Base-by-base conservation (phyloP, 305 asterid genomes). In the Fraxinus sp. region DNA sequence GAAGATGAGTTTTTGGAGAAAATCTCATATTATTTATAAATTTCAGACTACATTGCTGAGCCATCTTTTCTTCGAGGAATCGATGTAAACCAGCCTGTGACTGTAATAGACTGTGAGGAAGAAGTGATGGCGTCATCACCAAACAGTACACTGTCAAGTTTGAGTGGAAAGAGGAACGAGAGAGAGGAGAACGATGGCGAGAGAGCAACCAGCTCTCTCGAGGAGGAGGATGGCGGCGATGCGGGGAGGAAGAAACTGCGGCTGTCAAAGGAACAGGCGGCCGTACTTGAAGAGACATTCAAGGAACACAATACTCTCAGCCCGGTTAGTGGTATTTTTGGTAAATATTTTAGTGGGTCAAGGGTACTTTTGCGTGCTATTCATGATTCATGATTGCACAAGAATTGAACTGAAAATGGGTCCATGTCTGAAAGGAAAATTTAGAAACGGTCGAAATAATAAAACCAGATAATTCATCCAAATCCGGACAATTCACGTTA, bases 181-280 rank as follows among this genome's bases (percentile, higher is more conserved):
- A 89, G 96, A 39, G 99, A 96, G 59, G 97, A 93, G 22, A 90
- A 89, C 80, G 93, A 92, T 55, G 91, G 83, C 49, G 97, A 89
- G 89, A 85, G 90, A 55, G 88, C 85, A 0, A 85, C 91, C 13
- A 87, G 89, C 52, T 87, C 90, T 0, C 87, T 87, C 2, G 93
- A 91, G 78, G 94, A 87, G 0, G 97, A 92, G 37, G 94, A 87
- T 77, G 97, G 90, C 73, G 85, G 86, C 18, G 99, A 87, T 20
- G 98, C 92, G 64, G 92, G 88, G 13, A 87, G 95, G 91, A 97
- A 97, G 91, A 97, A 97, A 88, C 94, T 95, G 84, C 92, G 99
- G 77, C 88, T 95, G 57, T 91, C 98, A 4, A 97, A 95, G 85
- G 99, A 97, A n/a, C 99, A 96, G 89, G 98, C 98, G 39, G 95